phyloP scores from a whole-genome alignment of 352 stramenopile genomes.

The Phytopythium ostracodes region DNA sequence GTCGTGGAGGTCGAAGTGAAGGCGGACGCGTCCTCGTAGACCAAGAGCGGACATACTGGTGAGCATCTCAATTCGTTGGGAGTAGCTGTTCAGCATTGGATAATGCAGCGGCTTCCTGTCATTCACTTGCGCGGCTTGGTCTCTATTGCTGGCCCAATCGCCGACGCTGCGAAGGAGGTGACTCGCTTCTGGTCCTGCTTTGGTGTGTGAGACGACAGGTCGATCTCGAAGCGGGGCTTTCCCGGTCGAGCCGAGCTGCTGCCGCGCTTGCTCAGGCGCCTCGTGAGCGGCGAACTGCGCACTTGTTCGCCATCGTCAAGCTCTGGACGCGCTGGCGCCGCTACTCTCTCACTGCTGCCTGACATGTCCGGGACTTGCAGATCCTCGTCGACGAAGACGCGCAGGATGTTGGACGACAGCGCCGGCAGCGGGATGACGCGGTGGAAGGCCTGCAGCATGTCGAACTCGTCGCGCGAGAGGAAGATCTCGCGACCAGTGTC shows the following conservation, averaged over 20 bases:
- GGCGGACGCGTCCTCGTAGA: background rate
- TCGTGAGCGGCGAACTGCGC: slow-evolving; percentile 20
- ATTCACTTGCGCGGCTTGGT: background rate
- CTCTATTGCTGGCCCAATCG: background rate
- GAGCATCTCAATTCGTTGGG: background rate
- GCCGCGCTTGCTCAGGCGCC: slow-evolving; percentile 26
- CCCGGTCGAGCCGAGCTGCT: background rate
- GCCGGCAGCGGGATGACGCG: slow-evolving; percentile 49
- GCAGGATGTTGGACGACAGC: slow-evolving; percentile 45
- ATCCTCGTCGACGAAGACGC: slow-evolving; percentile 48
- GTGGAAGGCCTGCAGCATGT: slow-evolving; percentile 53
- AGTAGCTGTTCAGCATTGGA: background rate
- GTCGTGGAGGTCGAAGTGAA: slow-evolving; percentile 1
- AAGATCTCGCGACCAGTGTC: slow-evolving; percentile 33
- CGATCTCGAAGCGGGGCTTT: slow-evolving; percentile 45
- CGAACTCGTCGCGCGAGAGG: slow-evolving; percentile 46
- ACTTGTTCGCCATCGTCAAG: slow-evolving; percentile 5
- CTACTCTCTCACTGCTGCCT: background rate
- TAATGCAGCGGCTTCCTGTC: background rate
- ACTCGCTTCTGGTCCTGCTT: slow-evolving; percentile 1
- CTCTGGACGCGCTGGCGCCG: background rate
- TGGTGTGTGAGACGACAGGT: slow-evolving; percentile 25
- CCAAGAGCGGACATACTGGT: background rate
- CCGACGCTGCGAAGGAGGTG: background rate
- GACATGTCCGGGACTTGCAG: slow-evolving; percentile 35